Evolutionary conservation across 345 rosid species (phyloP).

Genomic region (Bruguiera sexangula): DNA sequence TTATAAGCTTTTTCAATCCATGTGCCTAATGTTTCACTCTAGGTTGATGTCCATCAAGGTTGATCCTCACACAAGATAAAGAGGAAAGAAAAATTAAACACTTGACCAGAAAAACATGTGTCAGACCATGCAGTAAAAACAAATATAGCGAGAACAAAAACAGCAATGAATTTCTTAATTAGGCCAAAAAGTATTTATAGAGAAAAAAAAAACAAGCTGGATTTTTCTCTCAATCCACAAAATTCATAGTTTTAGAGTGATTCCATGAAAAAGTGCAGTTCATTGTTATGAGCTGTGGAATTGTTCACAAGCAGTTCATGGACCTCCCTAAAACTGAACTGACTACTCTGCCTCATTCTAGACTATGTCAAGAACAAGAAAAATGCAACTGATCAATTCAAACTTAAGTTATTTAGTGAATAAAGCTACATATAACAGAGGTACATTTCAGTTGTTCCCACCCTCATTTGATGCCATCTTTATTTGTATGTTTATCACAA

Average conservation of each 20-base stretch:
- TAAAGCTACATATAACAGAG: no score
- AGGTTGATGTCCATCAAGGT: slow-evolving; percentile 66
- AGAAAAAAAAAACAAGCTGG: not conserved
- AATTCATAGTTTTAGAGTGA: not conserved
- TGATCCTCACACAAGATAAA: slow-evolving; percentile 46
- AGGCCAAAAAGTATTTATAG: not conserved
- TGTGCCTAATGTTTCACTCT: slow-evolving; percentile 79
- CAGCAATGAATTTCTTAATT: not conserved
- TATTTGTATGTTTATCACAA: no score
- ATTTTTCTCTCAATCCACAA: not conserved
- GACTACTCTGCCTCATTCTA: not conserved
- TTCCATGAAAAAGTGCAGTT: no score
- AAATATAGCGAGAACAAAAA: not conserved
- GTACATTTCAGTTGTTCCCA: no score
- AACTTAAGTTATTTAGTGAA: no score
- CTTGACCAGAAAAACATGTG: slow-evolving; percentile 3
- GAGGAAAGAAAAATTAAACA: slow-evolving; percentile 12
- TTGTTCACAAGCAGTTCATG: not conserved
- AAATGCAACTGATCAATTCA: no score
- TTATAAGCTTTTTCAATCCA: slow-evolving; percentile 73
- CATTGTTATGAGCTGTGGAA: not conserved
- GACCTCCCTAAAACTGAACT: not conserved
- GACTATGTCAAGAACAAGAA: no score
- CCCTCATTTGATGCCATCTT: no score
- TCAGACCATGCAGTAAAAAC: not conserved